phyloP scores from a whole-genome alignment of 495 filamentous ascomycete species.

The Talaromyces liani region DNA sequence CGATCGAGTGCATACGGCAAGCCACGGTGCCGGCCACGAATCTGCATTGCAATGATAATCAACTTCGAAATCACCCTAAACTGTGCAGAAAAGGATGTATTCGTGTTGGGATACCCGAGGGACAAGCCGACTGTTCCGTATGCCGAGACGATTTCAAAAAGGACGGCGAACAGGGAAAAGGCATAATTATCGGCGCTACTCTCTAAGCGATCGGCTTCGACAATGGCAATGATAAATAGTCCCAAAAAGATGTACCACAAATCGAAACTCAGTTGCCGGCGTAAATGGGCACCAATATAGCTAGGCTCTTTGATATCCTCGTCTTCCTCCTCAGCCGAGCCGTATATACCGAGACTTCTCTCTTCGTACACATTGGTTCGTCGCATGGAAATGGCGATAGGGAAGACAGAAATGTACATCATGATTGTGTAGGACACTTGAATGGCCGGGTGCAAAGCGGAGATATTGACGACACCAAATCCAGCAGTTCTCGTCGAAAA shows the following conservation, averaged over 20 bases:
- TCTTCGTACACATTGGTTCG: slow-evolving; percentile 97
- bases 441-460: slow-evolving; percentile 76
- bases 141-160: slow-evolving; percentile 88
- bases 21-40: slow-evolving; percentile 86
- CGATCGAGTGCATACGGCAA: slow-evolving; percentile 88
- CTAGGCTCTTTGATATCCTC: slow-evolving; percentile 56
- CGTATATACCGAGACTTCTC: slow-evolving; percentile 78
- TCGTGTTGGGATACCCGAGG: slow-evolving; percentile 66
- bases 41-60: slow-evolving; percentile 87
- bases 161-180: slow-evolving; percentile 72
- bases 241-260: slow-evolving; percentile 91
- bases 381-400: slow-evolving; percentile 88
- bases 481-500: slow-evolving; percentile 81
- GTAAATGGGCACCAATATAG: slow-evolving; percentile 82
- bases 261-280: slow-evolving; percentile 86
- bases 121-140: slow-evolving; percentile 93
- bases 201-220: slow-evolving; percentile 62
- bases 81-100: slow-evolving; percentile 72
- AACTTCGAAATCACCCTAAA: slow-evolving; percentile 81
- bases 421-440: slow-evolving; percentile 95
- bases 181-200: slow-evolving; percentile 41
- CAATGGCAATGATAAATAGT: slow-evolving; percentile 78
- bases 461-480: slow-evolving; percentile 70
- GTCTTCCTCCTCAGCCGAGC: slow-evolving; percentile 33
- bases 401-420: slow-evolving; percentile 99